Conservation (phyloP, 768 basidiomycete species). For the Cystobasidium ongulense region DNA sequence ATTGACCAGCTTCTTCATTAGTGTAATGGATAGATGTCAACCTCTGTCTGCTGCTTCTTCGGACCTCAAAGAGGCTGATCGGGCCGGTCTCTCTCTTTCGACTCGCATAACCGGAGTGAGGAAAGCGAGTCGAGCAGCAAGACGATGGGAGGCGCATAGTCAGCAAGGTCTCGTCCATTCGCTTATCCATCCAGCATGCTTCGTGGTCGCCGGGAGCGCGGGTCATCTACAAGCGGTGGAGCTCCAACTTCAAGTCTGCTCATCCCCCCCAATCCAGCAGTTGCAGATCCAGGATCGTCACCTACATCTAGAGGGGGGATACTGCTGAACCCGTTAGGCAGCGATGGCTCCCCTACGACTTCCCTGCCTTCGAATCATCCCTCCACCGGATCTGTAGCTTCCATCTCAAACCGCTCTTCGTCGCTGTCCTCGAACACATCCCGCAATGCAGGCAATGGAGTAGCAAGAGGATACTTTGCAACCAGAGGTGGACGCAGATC, state of each 20-base stretch:
- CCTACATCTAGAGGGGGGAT: constrained; percentile 17
- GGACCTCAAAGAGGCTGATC: not conserved
- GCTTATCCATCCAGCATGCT: not conserved
- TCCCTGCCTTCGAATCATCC: not conserved
- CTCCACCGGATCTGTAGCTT: not conserved
- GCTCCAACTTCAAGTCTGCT: not conserved
- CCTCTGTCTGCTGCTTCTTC: too few relatives aligned
- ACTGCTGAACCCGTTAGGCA: constrained; percentile 4
- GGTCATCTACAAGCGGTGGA: not conserved
- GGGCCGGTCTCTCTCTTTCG: not conserved
- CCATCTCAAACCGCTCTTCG: not conserved
- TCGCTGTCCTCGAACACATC: not conserved
- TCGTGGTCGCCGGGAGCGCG: not conserved
- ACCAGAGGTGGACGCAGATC: not conserved
- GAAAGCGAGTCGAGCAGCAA: not conserved
- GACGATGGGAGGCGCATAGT: not conserved
- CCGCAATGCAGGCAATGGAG: not conserved
- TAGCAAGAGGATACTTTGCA: not conserved
- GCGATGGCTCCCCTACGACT: not conserved
- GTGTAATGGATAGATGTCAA: too few relatives aligned
- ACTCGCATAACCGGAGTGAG: not conserved
- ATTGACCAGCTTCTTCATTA: too few relatives aligned
- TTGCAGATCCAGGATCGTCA: constrained; percentile 12
- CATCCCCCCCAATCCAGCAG: constrained; percentile 18
- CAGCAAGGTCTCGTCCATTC: too few relatives aligned